Conservation (phyloP, 2,329 filamentous ascomycete genomes). For the Rhytidhysteron rufulum region DNA sequence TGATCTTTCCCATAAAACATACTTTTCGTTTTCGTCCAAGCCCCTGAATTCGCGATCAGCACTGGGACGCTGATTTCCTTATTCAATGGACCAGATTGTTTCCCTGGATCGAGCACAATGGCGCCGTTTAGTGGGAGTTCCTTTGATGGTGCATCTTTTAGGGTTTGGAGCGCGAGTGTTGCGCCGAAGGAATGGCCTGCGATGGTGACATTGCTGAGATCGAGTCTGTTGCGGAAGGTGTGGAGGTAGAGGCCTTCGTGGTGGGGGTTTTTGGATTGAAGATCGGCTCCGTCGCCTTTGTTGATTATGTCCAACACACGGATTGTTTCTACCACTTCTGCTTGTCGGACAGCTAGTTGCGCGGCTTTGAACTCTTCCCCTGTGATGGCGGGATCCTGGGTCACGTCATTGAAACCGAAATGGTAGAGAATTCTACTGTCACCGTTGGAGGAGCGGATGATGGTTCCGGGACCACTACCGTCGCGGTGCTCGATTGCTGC, state of each 20-base stretch:
- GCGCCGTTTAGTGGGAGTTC: slow-evolving; percentile 51
- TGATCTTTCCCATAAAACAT: slow-evolving; percentile 61
- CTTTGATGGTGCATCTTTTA: slow-evolving; percentile 47
- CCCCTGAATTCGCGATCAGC: slow-evolving; percentile 60
- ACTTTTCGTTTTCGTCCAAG: slow-evolving; percentile 57
- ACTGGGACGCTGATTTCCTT: slow-evolving; percentile 55
- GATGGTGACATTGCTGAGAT: slow-evolving; percentile 54
- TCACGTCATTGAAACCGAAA: slow-evolving; percentile 32
- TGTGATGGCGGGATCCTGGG: slow-evolving; percentile 25
- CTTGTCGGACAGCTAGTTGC: slow-evolving; percentile 43
- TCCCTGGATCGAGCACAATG: slow-evolving; percentile 64
- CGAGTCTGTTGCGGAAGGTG: slow-evolving; percentile 52
- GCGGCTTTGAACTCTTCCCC: slow-evolving; percentile 36
- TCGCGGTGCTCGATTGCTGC: slow-evolving; percentile 47
- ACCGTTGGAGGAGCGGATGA: slow-evolving; percentile 35
- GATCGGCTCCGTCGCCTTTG: slow-evolving; percentile 27
- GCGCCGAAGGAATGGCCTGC: slow-evolving; percentile 65
- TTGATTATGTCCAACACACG: slow-evolving; percentile 39
- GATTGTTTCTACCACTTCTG: slow-evolving; percentile 45
- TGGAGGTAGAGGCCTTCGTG: slow-evolving; percentile 46
- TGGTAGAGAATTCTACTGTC: slow-evolving; percentile 35
- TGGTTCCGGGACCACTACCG: slow-evolving; percentile 42
- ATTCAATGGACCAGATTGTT: slow-evolving; percentile 60
- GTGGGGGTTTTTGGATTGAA: slow-evolving; percentile 45
- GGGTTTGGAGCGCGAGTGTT: slow-evolving; percentile 58